These are phyloP conservation scores for Mucor circinelloides DNA, from an alignment of 371 early-diverging fungal species.

Conservation along the genomic window DNA sequence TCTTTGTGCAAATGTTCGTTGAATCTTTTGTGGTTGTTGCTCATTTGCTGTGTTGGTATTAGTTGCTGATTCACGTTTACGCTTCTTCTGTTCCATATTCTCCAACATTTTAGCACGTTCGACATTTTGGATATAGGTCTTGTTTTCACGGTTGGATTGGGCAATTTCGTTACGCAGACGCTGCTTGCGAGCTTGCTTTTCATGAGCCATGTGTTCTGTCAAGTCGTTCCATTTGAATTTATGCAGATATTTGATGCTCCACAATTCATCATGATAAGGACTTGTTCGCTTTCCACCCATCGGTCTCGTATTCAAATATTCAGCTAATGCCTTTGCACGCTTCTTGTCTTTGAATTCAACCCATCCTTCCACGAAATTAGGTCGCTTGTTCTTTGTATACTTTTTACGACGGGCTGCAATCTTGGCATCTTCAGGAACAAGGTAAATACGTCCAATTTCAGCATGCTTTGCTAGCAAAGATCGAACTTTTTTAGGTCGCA, in stretches of 20 bases:
- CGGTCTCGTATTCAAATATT: constrained; percentile 73
- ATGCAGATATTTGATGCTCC: constrained; percentile 95
- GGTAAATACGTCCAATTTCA: constrained; percentile 82
- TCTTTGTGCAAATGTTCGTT: constrained; percentile 70
- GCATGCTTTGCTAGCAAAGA: constrained; percentile 74
- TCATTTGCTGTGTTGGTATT: constrained; percentile 24
- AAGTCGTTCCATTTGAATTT: constrained; percentile 97
- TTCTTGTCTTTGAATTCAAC: constrained; percentile 93
- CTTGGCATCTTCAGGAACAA: constrained; percentile 81
- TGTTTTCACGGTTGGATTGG: constrained; percentile 85
- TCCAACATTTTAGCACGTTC: constrained; percentile 83
- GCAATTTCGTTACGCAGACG: constrained; percentile 83
- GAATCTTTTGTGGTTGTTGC: constrained; percentile 32
- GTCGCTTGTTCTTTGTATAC: constrained; percentile 74
- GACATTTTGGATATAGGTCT: constrained; percentile 84
- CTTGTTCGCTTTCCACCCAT: constrained; percentile 88
- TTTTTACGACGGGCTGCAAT: constrained; percentile 64
- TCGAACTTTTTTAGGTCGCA: constrained; percentile 84
- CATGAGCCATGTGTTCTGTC: constrained; percentile 90
- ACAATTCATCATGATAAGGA: constrained; percentile 88
- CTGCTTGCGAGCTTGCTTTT: constrained; percentile 82
- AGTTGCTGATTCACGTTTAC: constrained; percentile 35
- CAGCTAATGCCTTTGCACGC: constrained; percentile 80
- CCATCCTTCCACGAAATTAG: constrained; percentile 95
- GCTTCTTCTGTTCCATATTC: constrained; percentile 73